phyloP scores from a whole-genome alignment of 1,284 basidiomycete genomes.

The Fomitopsis betulina region DNA sequence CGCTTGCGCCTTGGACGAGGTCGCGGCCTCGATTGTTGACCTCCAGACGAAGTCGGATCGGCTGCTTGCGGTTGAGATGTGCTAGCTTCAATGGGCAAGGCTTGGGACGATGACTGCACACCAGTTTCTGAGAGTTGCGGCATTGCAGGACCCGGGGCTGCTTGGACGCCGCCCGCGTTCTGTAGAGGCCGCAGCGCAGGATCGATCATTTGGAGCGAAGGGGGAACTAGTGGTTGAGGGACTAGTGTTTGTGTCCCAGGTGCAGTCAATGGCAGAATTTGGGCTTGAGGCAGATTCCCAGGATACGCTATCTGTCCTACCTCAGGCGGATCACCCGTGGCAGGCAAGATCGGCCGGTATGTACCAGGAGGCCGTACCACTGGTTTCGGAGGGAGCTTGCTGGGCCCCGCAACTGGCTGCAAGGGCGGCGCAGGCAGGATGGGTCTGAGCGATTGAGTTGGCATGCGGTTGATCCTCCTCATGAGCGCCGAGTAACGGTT shows the following conservation, averaged over 20 bases:
- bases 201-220: background rate
- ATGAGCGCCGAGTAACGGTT: constrained; percentile 31
- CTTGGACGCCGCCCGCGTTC: background rate
- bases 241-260: background rate
- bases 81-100: too few relatives aligned
- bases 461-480: constrained; percentile 14
- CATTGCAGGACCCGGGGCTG: background rate
- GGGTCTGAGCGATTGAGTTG: background rate
- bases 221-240: too few relatives aligned
- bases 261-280: background rate
- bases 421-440: background rate
- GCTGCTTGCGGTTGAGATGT: background rate
- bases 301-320: background rate
- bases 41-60: background rate
- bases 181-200: background rate
- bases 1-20: constrained; percentile 9
- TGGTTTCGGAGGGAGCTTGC: background rate
- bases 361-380: background rate
- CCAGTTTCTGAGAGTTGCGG: too few relatives aligned
- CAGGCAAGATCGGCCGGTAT: background rate
- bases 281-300: background rate
- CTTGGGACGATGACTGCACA: too few relatives aligned
- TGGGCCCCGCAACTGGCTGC: background rate
- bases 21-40: background rate
- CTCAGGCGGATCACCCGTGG: background rate